Base-by-base conservation (phyloP, 1,284 basidiomycete genomes). In the Schizopora paradoxa region DNA sequence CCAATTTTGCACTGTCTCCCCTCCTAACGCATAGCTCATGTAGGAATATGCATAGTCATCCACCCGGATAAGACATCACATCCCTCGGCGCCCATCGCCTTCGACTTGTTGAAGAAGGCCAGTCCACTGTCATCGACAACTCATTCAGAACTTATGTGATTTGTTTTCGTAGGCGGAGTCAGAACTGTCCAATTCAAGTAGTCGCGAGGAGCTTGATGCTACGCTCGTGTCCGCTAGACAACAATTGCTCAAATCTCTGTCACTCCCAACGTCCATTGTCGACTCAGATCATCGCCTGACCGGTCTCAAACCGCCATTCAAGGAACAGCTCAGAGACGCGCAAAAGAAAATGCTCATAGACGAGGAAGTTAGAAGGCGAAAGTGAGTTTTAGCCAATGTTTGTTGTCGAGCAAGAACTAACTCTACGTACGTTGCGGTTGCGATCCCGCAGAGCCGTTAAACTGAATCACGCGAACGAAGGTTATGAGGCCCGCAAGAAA, bases 41-140 rank as follows among this genome's bases (percentile, higher is more conserved):
- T n/a, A 68, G 70, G 71, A 67, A 61, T 55, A 64, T 58, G 52
- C 54, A 58, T 57, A 90, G 87, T 89, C 62, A 91, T 91, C 58
- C 86, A 91, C 69, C 86, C 86, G 57, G 86, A 91, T 68, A 91
- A 91, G 72, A 80, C 82, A 52, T 66, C 81, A 59, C 86, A 91
- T 64, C 69, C 75, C 31, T 77, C 78, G 56, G 84, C 87, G 46
- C 82, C 87, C 57, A 87, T 90, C 64, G 86, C 86, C 1, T 91
- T 91, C 58, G 86, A 91, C 62, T 61, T 87, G 21, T 68, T 91
- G 36, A 91, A 91, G 69, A 90, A 91, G 76, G 86, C 84, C 43
- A 7, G 64, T 53, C n/a, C 22, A 37, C 13, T 33, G 22, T 27
- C 13, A 16, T 23, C 31, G 1, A n/a, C 25, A 26, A 21, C 14